Percentiles rank a stretch among this genome's conserved stretches.
Evolutionary conservation across 441 rosid genomes (phyloP).

Genomic region (Erysimum pusillum): DNA sequence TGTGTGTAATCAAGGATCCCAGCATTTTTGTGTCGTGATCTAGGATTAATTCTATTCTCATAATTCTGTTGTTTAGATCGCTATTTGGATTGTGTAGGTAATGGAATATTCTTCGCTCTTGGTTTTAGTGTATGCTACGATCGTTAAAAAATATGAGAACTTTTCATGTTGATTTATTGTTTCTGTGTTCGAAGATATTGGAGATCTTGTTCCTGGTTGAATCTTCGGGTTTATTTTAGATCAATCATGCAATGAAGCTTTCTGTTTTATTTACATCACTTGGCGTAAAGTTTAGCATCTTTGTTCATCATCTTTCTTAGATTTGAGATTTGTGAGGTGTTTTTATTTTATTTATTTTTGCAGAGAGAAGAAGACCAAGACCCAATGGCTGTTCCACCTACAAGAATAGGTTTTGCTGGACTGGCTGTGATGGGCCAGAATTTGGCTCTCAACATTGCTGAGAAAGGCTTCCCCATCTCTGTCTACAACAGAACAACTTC

Average conservation of each 20-base stretch:
- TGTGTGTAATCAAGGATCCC: neutral
- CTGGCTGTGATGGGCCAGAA: slow-evolving; percentile 98
- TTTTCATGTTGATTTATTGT: neutral
- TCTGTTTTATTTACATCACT: neutral
- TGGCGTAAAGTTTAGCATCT: slow-evolving; percentile 18
- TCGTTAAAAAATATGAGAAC: slow-evolving; percentile 9
- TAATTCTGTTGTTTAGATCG: slow-evolving; percentile 9
- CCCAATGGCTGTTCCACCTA: slow-evolving; percentile 55
- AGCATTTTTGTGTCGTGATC: slow-evolving; percentile 13
- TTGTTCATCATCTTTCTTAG: neutral
- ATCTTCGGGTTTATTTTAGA: slow-evolving; percentile 8
- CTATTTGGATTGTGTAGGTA: neutral
- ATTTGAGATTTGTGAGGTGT: slow-evolving; percentile 23
- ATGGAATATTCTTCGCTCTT: neutral
- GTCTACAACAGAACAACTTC: slow-evolving; percentile 90
- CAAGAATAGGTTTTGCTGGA: slow-evolving; percentile 95
- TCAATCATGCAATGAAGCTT: neutral
- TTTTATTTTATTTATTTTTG: neutral
- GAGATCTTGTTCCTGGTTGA: slow-evolving; percentile 9
- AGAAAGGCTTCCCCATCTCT: slow-evolving; percentile 97
- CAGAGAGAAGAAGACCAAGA: slow-evolving; percentile 55
- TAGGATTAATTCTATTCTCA: neutral
- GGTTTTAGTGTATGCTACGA: slow-evolving; percentile 1
- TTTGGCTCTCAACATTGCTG: slow-evolving; percentile 90
- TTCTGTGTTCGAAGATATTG: slow-evolving; percentile 20